These are phyloP conservation scores for Oxytropis ochrocephala DNA, from an alignment of 306 rosid species.

Conservation along the genomic window DNA sequence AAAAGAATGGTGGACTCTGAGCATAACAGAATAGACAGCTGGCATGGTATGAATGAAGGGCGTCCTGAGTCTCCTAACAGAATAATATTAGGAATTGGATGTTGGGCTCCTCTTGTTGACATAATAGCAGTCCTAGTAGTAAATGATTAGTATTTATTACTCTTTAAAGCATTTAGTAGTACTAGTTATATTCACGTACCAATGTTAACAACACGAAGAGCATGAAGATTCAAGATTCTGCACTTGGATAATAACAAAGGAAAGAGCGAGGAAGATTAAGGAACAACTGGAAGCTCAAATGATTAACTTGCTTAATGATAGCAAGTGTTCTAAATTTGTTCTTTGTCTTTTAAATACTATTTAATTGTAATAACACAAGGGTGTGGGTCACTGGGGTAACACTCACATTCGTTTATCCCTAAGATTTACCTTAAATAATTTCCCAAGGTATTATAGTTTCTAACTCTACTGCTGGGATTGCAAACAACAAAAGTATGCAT, in stretches of 20 bases:
- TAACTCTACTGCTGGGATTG: not conserved
- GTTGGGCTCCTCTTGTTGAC: not conserved
- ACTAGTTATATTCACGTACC: too few species aligned
- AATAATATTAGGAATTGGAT: not conserved
- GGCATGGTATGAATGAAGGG: not conserved
- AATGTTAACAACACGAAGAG: too few species aligned
- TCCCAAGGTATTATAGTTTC: not conserved
- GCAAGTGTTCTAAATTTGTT: too few species aligned
- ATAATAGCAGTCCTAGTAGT: not conserved
- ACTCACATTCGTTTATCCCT: not conserved
- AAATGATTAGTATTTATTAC: not conserved
- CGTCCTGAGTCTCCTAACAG: not conserved
- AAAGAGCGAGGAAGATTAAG: too few species aligned
- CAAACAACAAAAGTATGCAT: not conserved
- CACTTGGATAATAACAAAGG: too few species aligned
- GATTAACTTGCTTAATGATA: too few species aligned
- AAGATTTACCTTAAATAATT: not conserved
- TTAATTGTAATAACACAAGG: not conserved
- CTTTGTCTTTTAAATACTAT: too few species aligned
- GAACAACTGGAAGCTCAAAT: too few species aligned
- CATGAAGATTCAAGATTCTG: too few species aligned
- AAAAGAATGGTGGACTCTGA: not conserved
- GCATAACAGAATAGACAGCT: not conserved
- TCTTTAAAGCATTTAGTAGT: not conserved
- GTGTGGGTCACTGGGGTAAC: not conserved